phyloP scores from a whole-genome alignment of 208 protist species.

The Wallacemonas sp. region DNA sequence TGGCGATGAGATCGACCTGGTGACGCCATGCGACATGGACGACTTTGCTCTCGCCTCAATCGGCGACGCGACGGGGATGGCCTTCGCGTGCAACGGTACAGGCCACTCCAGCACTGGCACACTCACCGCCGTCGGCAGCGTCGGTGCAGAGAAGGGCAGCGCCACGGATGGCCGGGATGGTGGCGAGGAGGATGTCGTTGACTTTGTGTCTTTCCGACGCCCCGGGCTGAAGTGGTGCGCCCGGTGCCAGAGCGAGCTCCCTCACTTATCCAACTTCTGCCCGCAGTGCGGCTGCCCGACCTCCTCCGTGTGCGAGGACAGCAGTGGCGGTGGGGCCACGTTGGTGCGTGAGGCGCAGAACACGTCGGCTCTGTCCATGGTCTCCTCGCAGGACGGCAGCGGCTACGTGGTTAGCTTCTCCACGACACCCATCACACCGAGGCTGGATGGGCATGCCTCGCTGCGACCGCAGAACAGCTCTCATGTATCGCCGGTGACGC shows the following conservation, averaged over 20 bases:
- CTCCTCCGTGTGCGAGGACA: background rate
- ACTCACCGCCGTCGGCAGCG: no score
- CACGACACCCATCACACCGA: conserved; percentile 2
- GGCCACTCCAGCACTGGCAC: background rate
- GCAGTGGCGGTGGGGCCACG: background rate
- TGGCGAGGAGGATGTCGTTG: background rate
- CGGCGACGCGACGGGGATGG: background rate
- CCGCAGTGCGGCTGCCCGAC: conserved; percentile 14
- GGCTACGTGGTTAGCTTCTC: conserved; percentile 4
- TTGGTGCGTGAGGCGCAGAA: background rate
- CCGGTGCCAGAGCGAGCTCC: conserved; percentile 10
- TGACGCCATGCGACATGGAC: conserved; percentile 14
- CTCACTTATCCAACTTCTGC: conserved; percentile 19
- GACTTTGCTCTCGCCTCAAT: conserved; percentile 26
- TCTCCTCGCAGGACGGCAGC: background rate
- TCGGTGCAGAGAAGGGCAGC: no score
- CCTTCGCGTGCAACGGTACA: background rate
- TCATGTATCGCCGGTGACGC: background rate
- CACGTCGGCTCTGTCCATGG: background rate
- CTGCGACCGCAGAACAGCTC: background rate
- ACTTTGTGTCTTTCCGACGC: conserved; percentile 24
- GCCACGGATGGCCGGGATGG: background rate
- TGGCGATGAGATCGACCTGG: conserved; percentile 15
- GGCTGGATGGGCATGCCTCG: background rate
- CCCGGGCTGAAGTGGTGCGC: conserved; percentile 12